Evolutionary conservation across 306 rosid species (phyloP), one percentile per base, ranked within the genome.

Genomic region (Carpinus fangiana): DNA sequence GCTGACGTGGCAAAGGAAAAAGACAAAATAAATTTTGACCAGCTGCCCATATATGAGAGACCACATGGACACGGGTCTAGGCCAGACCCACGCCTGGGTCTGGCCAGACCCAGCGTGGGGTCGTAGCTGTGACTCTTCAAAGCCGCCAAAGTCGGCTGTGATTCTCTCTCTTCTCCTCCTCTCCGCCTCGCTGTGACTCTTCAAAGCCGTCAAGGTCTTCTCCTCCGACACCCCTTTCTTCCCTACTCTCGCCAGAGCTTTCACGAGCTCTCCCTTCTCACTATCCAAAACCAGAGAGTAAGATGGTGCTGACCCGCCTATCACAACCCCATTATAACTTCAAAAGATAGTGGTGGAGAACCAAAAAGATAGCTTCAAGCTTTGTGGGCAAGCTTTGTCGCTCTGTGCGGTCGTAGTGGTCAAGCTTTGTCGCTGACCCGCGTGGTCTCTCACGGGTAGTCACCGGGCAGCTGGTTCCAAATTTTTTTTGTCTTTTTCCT

Each of bases 151-250:
- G 26, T n/a, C 26, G 26, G 26, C 1, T 23, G 26, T 93, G 47
- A 93, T 93, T 84, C 97, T 89, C 88, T 91, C 96, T 77, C 98
- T 86, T 74, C 98, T 84, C 84, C 84, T 88, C 86, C 89, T 89
- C 89, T 93, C 97, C 11, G 98, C 98, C 73, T 90, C 93, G 75
- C 97, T 89, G 76, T 93, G 98, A 20, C 77, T 93, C 88, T 90
- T 91, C 91, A 91, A 79, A 76, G 98, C 91, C 21, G 87, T 91
- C 28, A 87, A 57, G 54, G 88, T 93, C 86, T 91, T 93, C 1
- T 78, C 89, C 81, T 91, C 92, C 20, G 86, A 77, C 31, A 18
- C 78, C 76, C 84, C 91, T 76, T 86, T 85, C 80, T 90, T 88
- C n/a, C 88, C 90, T 54, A 73, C 72, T 54, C 48, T 81, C 69